Evolutionary conservation across 1,139 yeast genomes (phyloP).

Genomic region (Scheffersomyces lignicola): DNA sequence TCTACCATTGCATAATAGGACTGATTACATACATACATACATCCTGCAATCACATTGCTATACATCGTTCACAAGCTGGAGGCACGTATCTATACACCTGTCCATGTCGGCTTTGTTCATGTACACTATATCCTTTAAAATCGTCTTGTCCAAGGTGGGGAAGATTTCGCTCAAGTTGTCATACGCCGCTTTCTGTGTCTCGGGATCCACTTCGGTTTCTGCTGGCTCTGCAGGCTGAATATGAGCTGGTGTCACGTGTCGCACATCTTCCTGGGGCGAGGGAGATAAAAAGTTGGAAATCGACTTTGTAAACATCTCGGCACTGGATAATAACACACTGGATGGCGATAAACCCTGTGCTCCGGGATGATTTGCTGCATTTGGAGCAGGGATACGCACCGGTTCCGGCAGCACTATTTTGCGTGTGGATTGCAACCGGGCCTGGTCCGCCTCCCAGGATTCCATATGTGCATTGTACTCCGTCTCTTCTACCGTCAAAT

Average conservation of each 20-base stretch:
- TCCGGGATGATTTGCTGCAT: slow-evolving; percentile 2
- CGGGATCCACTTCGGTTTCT: slow-evolving; percentile 13
- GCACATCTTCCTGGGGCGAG: slow-evolving; percentile 29
- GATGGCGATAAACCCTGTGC: slow-evolving; percentile 46
- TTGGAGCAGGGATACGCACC: slow-evolving; percentile 12
- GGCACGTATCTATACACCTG: slow-evolving; percentile 68
- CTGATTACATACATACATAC: too few relatives aligned
- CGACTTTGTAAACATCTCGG: slow-evolving; percentile 53
- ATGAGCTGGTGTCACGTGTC: not conserved
- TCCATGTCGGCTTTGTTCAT: slow-evolving; percentile 73
- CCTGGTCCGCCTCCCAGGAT: slow-evolving; percentile 43
- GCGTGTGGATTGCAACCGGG: slow-evolving; percentile 17
- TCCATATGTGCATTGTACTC: slow-evolving; percentile 53
- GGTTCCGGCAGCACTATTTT: slow-evolving; percentile 23
- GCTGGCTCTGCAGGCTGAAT: slow-evolving; percentile 7
- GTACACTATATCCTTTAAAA: slow-evolving; percentile 68
- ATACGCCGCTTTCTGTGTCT: slow-evolving; percentile 24
- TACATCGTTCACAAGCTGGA: slow-evolving; percentile 30
- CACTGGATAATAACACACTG: slow-evolving; percentile 50
- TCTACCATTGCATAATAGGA: too few relatives aligned
- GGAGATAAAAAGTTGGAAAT: slow-evolving; percentile 46
- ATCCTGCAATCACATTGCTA: too few relatives aligned
- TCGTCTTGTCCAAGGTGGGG: slow-evolving; percentile 67
- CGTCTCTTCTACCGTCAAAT: slow-evolving; percentile 61
- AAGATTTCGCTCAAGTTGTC: slow-evolving; percentile 66